Percentiles rank a stretch among this genome's conserved stretches.
These are phyloP conservation scores for Sequoia sempervirens DNA, from an alignment of 75 land plant species.

Conservation along the genomic window DNA sequence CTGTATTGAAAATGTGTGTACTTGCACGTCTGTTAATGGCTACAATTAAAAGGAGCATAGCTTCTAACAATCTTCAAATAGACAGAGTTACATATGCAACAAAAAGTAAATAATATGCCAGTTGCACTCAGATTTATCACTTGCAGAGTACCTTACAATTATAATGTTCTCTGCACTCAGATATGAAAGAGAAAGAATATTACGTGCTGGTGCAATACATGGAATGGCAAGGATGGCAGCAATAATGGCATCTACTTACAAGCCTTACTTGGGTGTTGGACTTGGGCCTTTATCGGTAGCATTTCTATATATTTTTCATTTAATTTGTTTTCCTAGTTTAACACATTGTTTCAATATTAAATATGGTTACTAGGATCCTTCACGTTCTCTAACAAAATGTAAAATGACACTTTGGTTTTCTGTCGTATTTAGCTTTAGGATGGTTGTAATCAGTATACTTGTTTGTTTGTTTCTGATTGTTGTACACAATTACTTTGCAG, in stretches of 20 bases:
- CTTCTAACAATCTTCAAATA: background rate
- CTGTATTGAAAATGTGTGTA: conserved; percentile 25
- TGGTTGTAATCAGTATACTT: background rate
- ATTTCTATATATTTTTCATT: background rate
- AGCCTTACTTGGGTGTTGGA: conserved; percentile 47
- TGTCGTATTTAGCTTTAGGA: background rate
- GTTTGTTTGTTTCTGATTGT: background rate
- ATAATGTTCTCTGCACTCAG: conserved; percentile 11
- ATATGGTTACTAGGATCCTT: background rate
- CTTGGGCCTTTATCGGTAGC: conserved; percentile 46
- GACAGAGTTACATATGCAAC: background rate
- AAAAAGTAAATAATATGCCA: background rate
- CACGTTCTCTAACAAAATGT: background rate
- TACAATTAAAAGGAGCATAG: background rate
- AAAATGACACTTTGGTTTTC: background rate
- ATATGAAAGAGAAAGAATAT: conserved; percentile 35
- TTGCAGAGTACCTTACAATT: background rate
- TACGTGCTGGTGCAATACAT: conserved; percentile 42
- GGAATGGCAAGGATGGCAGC: conserved; percentile 62
- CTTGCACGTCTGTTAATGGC: background rate
- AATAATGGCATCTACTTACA: conserved; percentile 51
- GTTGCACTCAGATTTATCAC: background rate
- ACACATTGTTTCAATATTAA: background rate
- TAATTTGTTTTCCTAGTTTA: background rate
- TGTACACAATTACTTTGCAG: conserved; percentile 12